Evolutionary conservation across 495 filamentous ascomycete species (phyloP).

Genomic region (Lophiotrema nucula): DNA sequence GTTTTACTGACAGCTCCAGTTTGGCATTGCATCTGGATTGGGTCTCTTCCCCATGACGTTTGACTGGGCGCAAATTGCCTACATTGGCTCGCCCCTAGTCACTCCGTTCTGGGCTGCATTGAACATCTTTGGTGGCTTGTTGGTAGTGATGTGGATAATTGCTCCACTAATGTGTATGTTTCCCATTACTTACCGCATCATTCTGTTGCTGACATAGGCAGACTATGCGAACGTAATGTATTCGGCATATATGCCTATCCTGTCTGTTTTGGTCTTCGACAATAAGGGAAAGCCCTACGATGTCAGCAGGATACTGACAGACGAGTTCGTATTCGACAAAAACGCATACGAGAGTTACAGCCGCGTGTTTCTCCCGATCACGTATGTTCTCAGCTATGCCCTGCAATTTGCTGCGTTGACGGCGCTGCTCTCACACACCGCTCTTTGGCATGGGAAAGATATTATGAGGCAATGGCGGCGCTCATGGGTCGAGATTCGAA

Average conservation of each 20-base stretch:
- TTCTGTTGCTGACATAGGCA: neutral
- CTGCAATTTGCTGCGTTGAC: conserved; percentile 78
- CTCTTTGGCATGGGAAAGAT: conserved; percentile 67
- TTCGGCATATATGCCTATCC: conserved; percentile 77
- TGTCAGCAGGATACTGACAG: conserved; percentile 69
- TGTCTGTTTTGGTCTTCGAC: conserved; percentile 75
- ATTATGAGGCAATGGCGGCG: conserved; percentile 61
- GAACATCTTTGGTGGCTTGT: conserved; percentile 82
- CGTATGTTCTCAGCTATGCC: conserved; percentile 57
- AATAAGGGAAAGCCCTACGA: conserved; percentile 76
- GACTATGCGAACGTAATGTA: conserved; percentile 74
- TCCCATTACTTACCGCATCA: neutral
- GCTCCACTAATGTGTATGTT: conserved; percentile 68
- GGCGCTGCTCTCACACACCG: conserved; percentile 62
- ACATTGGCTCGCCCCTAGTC: conserved; percentile 81
- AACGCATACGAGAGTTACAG: conserved; percentile 72
- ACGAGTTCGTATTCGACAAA: conserved; percentile 68
- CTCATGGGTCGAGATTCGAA: conserved; percentile 33
- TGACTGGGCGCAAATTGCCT: conserved; percentile 91
- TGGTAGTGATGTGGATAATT: conserved; percentile 85
- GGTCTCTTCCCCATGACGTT: conserved; percentile 87
- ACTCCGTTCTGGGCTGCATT: conserved; percentile 90
- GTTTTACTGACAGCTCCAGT: conserved; percentile 40
- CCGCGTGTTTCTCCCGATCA: conserved; percentile 76
- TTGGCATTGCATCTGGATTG: conserved; percentile 79